These are phyloP conservation scores for Lodderomyces margitis DNA, from an alignment of 1,139 yeast species.

Conservation along the genomic window DNA sequence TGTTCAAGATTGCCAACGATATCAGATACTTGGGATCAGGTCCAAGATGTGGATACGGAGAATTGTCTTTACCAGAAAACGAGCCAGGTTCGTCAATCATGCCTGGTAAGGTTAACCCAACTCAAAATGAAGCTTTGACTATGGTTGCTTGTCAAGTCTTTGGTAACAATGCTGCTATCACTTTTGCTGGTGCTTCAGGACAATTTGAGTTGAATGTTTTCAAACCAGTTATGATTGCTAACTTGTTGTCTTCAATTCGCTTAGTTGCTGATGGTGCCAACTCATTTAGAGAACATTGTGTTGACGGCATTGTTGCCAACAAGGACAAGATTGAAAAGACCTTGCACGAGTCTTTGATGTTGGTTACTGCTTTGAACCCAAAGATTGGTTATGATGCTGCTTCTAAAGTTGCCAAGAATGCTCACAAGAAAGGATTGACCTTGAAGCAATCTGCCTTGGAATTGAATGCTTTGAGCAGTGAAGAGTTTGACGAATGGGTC, in stretches of 20 bases:
- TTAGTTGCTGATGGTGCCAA: constrained; percentile 83
- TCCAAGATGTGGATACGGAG: constrained; percentile 99
- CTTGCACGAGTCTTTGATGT: constrained; percentile 92
- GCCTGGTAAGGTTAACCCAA: constrained; percentile 99
- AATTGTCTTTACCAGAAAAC: constrained; percentile 90
- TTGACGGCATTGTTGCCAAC: constrained; percentile 91
- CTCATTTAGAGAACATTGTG: constrained; percentile 92
- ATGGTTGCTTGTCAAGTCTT: constrained; percentile 98
- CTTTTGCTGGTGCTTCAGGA: constrained; percentile 97
- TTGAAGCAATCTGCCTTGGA: constrained; percentile 93
- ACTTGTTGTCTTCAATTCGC: constrained; percentile 83
- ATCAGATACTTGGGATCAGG: constrained; percentile 98
- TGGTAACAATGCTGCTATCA: constrained; percentile 93
- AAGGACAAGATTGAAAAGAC: constrained; percentile 80
- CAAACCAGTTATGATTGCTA: constrained; percentile 93
- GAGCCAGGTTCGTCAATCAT: constrained; percentile 99
- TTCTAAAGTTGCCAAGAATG: constrained; percentile 96
- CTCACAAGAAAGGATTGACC: constrained; percentile 96
- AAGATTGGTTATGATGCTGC: constrained; percentile 98
- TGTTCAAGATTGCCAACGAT: constrained; percentile 96
- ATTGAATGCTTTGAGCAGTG: constrained; percentile 74
- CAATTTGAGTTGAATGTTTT: constrained; percentile 97
- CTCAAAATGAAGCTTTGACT: constrained; percentile 97
- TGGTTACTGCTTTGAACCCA: constrained; percentile 97
- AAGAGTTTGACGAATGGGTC: constrained; percentile 95